Conservation (phyloP, 768 basidiomycete genomes). For the Panaeolus papilionaceus region DNA sequence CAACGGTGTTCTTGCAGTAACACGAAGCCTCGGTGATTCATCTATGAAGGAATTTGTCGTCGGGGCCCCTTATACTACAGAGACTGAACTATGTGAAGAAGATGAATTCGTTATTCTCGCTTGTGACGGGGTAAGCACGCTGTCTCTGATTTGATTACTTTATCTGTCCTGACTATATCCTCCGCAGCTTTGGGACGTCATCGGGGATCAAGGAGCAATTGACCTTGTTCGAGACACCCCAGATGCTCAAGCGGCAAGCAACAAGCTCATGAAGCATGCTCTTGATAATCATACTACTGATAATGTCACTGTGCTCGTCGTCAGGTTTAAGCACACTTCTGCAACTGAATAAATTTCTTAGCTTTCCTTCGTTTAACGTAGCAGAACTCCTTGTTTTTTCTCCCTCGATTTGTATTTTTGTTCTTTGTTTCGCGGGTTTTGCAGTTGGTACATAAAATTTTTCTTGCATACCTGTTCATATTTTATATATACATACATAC, state of each 20-base stretch:
- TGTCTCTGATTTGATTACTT: slow-evolving; percentile 37
- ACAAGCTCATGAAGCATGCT: slow-evolving; percentile 80
- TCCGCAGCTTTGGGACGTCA: slow-evolving; percentile 93
- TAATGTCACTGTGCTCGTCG: slow-evolving; percentile 91
- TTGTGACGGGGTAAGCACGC: slow-evolving; percentile 83
- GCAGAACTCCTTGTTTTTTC: no score
- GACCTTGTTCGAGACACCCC: slow-evolving; percentile 75
- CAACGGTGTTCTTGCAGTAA: slow-evolving; percentile 96
- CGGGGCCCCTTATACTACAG: slow-evolving; percentile 98
- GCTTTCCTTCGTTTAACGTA: neutral
- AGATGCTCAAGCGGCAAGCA: slow-evolving; percentile 86
- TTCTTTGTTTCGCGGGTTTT: neutral
- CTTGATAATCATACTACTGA: slow-evolving; percentile 90
- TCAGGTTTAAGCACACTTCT: slow-evolving; percentile 70
- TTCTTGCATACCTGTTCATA: neutral
- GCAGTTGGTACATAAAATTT: neutral
- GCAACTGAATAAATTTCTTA: slow-evolving; percentile 7
- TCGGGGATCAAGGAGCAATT: slow-evolving; percentile 88
- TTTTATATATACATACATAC: neutral
- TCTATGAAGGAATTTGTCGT: slow-evolving; percentile 99
- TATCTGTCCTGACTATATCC: slow-evolving; percentile 10
- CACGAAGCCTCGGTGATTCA: slow-evolving; percentile 93
- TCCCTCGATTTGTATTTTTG: no score
- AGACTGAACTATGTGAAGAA: slow-evolving; percentile 87
- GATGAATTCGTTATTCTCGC: slow-evolving; percentile 97